phyloP scores from a whole-genome alignment of 2,329 filamentous ascomycete genomes.

The Elsinoe fawcettii region DNA sequence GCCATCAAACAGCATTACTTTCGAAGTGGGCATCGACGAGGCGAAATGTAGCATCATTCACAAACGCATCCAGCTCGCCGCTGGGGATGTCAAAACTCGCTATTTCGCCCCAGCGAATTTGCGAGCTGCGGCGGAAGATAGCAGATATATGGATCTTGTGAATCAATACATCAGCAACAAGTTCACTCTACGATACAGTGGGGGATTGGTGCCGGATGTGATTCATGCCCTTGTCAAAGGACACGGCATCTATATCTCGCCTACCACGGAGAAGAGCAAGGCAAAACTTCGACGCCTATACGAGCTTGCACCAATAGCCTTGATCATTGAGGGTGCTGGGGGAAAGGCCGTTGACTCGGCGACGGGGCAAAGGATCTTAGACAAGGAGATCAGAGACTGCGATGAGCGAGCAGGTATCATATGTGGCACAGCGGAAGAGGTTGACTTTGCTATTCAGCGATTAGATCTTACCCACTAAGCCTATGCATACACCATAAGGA shows the following conservation, averaged over 20 bases:
- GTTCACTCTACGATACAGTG: slow-evolving; percentile 55
- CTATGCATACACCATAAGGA: background rate
- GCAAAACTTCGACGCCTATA: slow-evolving; percentile 54
- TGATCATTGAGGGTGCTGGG: slow-evolving; percentile 54
- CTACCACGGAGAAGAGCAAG: slow-evolving; percentile 44
- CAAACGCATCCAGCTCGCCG: slow-evolving; percentile 33
- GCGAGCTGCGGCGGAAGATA: slow-evolving; percentile 47
- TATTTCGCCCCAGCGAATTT: slow-evolving; percentile 59
- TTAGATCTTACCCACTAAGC: slow-evolving; percentile 9
- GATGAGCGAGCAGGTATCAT: slow-evolving; percentile 29
- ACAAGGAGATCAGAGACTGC: slow-evolving; percentile 22
- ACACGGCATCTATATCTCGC: slow-evolving; percentile 54
- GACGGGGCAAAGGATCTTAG: slow-evolving; percentile 23
- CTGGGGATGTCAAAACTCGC: slow-evolving; percentile 39
- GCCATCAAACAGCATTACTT: slow-evolving; percentile 34
- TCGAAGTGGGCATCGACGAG: slow-evolving; percentile 44
- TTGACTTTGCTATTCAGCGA: slow-evolving; percentile 22
- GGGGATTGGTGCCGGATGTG: slow-evolving; percentile 55
- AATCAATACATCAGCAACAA: slow-evolving; percentile 43
- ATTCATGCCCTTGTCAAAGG: slow-evolving; percentile 54
- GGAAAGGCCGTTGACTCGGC: slow-evolving; percentile 45
- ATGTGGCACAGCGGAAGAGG: slow-evolving; percentile 28
- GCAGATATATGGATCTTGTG: slow-evolving; percentile 44
- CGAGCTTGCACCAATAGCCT: slow-evolving; percentile 53
- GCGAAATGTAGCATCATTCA: slow-evolving; percentile 36